A percentile compares a stretch with the other conserved stretches of the same genome.
Evolutionary conservation across 2,329 filamentous ascomycete genomes (phyloP).

Genomic region (Arthrobotrys pseudoclavata): DNA sequence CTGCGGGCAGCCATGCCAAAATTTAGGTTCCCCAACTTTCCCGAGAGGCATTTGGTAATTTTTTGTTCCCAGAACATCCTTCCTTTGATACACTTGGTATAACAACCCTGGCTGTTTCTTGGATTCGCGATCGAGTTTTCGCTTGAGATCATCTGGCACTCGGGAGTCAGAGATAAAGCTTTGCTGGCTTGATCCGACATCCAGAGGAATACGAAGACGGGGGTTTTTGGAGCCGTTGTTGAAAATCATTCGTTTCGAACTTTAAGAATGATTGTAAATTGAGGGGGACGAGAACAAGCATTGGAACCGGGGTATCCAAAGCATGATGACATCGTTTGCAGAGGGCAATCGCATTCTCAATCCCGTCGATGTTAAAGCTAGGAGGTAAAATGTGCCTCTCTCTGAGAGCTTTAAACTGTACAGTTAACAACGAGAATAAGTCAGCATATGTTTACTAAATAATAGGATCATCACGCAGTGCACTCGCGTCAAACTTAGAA

Average conservation of each 20-base stretch:
- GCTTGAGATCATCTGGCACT: no score
- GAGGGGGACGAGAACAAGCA: conserved; percentile 5
- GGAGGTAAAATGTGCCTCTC: conserved; percentile 1
- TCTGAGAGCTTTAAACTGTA: conserved; percentile 4
- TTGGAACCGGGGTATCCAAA: conserved; percentile 1
- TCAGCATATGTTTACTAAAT: no score
- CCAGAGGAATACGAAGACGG: no score
- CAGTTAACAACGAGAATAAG: background rate
- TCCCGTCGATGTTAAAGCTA: conserved; percentile 4
- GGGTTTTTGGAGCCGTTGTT: background rate
- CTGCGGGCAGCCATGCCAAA: conserved; percentile 20
- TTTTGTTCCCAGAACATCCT: background rate
- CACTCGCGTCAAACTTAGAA: background rate
- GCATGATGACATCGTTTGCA: conserved; percentile 18
- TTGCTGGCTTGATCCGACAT: no score
- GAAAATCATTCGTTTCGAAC: conserved; percentile 5
- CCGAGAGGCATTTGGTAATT: background rate
- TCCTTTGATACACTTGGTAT: conserved; percentile 19
- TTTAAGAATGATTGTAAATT: conserved; percentile 1
- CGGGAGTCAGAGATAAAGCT: no score
- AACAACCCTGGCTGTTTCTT: background rate
- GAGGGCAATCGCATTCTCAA: conserved; percentile 16
- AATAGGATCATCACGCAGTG: background rate
- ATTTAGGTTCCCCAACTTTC: conserved; percentile 9
- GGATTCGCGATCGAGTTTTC: background rate